phyloP scores from a whole-genome alignment of 2,329 filamentous ascomycete species.

The Colletotrichum agaves region DNA sequence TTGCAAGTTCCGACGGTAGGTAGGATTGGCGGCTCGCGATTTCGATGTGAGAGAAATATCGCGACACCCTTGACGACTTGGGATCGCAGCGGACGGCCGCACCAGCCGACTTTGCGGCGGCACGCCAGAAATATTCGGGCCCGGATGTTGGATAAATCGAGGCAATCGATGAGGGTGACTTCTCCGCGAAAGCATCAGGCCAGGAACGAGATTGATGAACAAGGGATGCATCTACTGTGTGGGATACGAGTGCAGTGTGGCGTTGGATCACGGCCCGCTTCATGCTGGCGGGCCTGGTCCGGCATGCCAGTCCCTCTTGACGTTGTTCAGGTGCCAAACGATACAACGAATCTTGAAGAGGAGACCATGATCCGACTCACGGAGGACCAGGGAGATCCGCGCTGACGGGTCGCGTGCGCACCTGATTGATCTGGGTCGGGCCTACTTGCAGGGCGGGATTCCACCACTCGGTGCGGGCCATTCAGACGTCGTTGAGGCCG shows the following conservation, averaged over 20 bases:
- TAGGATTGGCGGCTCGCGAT: no score
- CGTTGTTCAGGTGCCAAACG: neutral
- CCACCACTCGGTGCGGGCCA: conserved; percentile 15
- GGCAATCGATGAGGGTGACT: neutral
- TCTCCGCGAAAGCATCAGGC: neutral
- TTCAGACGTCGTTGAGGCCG: neutral
- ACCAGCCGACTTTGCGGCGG: neutral
- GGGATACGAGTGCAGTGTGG: conserved; percentile 3
- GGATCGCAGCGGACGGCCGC: neutral
- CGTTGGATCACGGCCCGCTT: conserved; percentile 30
- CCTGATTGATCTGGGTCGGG: neutral
- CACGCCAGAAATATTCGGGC: neutral
- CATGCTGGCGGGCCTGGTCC: neutral
- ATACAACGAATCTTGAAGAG: neutral
- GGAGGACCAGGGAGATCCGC: conserved; percentile 17
- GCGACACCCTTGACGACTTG: neutral
- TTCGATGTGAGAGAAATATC: no score
- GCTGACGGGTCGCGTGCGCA: conserved; percentile 25
- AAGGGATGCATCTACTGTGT: no score
- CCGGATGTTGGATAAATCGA: neutral
- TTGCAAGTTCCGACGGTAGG: no score
- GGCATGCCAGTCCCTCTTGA: no score
- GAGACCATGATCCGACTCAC: conserved; percentile 11
- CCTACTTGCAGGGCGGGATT: conserved; percentile 6
- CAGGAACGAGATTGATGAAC: neutral